Evolutionary conservation across 176 grass and related monocot genomes (phyloP).

Genomic region (Panicum miliaceum): DNA sequence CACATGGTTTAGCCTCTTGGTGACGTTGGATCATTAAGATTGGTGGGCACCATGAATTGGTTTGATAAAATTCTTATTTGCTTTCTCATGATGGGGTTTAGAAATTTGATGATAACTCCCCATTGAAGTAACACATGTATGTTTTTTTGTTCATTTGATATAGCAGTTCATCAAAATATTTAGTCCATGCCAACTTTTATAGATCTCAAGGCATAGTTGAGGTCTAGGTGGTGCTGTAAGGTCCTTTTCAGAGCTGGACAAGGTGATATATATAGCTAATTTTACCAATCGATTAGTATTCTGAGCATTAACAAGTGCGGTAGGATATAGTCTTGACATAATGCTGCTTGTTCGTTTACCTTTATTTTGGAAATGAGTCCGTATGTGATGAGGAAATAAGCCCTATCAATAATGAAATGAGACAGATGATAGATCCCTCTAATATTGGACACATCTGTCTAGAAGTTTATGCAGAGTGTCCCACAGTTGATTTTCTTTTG

Average conservation of each 20-base stretch:
- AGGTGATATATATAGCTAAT: neutral
- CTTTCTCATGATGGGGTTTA: neutral
- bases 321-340: constrained; percentile 13
- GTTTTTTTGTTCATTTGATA: neutral
- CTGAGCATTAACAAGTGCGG: constrained; percentile 28
- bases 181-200: neutral
- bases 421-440: neutral
- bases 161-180: neutral
- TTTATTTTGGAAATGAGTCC: neutral
- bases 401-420: constrained; percentile 9
- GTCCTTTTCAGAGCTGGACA: neutral
- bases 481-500: neutral
- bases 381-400: neutral
- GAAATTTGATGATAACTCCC: neutral
- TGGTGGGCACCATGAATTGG: constrained; percentile 2
- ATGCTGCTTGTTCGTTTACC: neutral
- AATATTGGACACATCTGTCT: neutral
- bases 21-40: constrained; percentile 21
- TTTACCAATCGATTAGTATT: constrained; percentile 8
- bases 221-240: neutral
- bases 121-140: neutral
- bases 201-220: neutral
- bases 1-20: constrained; percentile 4
- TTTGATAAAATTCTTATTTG: constrained; percentile 1
- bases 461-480: neutral